Percentiles rank a stretch among this genome's conserved stretches.
Conservation (phyloP, 2,329 filamentous ascomycete genomes). For the Monilinia fructicola region DNA sequence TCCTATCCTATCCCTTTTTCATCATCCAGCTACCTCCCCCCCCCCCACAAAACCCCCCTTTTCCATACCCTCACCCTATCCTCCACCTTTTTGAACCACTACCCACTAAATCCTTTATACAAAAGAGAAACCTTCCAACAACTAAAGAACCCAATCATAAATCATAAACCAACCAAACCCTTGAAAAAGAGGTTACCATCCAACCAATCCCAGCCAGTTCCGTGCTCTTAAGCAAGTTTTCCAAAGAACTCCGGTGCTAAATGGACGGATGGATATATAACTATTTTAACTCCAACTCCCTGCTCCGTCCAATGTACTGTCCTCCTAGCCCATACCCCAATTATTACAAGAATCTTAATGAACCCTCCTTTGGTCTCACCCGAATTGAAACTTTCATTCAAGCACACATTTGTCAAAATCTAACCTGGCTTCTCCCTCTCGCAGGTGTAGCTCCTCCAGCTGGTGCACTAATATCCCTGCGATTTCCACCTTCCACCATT, state of each 20-base stretch:
- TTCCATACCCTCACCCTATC: not conserved
- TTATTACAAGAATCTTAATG: slow-evolving; percentile 7
- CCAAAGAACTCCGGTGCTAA: slow-evolving; percentile 15
- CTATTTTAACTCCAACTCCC: slow-evolving; percentile 7
- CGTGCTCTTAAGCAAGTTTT: not conserved
- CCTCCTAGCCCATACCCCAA: not conserved
- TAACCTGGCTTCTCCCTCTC: slow-evolving; percentile 29
- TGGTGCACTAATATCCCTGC: slow-evolving; percentile 40
- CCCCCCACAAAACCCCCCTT: not conserved
- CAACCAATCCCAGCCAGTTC: slow-evolving; percentile 9
- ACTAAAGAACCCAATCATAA: not conserved
- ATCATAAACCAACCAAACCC: slow-evolving; percentile 3
- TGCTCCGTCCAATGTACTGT: not conserved
- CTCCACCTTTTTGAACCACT: too few relatives aligned
- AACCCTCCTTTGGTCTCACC: not conserved
- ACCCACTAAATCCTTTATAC: slow-evolving; percentile 21
- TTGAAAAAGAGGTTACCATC: not conserved
- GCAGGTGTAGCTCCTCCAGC: slow-evolving; percentile 33
- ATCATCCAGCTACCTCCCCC: too few relatives aligned
- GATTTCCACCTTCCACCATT: slow-evolving; percentile 34
- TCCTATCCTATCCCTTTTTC: not conserved
- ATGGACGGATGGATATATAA: slow-evolving; percentile 15
- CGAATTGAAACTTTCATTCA: not conserved
- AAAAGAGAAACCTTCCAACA: not conserved
- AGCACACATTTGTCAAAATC: not conserved